Conservation (phyloP, 352 stramenopile genomes). For the Globisporangium heterothallicum region DNA sequence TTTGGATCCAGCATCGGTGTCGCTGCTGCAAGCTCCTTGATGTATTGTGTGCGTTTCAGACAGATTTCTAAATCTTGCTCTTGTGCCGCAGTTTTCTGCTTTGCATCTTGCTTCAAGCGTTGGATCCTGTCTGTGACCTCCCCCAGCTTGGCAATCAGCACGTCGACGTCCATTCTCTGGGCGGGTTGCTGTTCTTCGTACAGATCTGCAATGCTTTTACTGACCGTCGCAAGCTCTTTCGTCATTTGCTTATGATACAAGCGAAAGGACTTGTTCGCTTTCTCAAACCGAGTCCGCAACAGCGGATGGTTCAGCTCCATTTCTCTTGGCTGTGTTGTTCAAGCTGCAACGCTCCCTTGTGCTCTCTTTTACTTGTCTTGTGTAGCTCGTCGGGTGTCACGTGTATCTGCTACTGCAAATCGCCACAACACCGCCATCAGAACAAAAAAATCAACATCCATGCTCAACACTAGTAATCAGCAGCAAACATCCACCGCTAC, state of each 20-base stretch:
- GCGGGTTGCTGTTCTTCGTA: slow-evolving; percentile 50
- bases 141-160: slow-evolving; percentile 41
- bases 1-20: slow-evolving; percentile 12
- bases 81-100: slow-evolving; percentile 40
- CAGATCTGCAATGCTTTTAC: slow-evolving; percentile 41
- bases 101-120: slow-evolving; percentile 40
- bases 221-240: slow-evolving; percentile 47
- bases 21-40: slow-evolving; percentile 32
- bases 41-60: slow-evolving; percentile 32
- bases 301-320: slow-evolving; percentile 68
- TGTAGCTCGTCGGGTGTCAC: too few species aligned
- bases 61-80: slow-evolving; percentile 54
- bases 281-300: slow-evolving; percentile 70
- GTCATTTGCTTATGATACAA: slow-evolving; percentile 79
- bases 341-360: too few species aligned
- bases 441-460: too few species aligned
- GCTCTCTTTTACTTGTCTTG: too few species aligned
- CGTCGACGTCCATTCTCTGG: slow-evolving; percentile 55
- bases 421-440: too few species aligned
- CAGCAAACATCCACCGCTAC: too few species aligned
- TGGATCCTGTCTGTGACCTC: slow-evolving; percentile 39
- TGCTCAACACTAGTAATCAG: too few species aligned
- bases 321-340: too few species aligned
- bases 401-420: too few species aligned
- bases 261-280: slow-evolving; percentile 68